A percentile compares a stretch with the other conserved stretches of the same genome.
Conservation (phyloP, 1,139 yeast genomes). For the Yamadazyma triangularis region DNA sequence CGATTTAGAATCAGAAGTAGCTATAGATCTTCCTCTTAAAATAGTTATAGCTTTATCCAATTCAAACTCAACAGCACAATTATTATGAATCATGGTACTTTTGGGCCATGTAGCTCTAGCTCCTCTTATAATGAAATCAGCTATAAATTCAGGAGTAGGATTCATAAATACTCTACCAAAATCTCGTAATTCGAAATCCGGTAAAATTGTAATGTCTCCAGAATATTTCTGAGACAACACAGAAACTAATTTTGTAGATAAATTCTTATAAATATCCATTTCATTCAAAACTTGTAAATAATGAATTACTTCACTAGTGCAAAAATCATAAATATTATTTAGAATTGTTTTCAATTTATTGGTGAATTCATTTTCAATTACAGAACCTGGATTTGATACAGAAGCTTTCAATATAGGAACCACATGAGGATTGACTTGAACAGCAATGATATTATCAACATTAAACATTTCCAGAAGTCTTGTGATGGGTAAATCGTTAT, state of each 20-base stretch:
- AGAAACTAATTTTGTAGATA: conserved; percentile 69
- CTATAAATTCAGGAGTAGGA: conserved; percentile 72
- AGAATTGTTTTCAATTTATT: conserved; percentile 52
- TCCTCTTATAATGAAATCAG: conserved; percentile 73
- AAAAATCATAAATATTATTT: conserved; percentile 55
- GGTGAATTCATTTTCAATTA: conserved; percentile 55
- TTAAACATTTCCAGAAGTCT: conserved; percentile 93
- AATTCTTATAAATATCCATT: conserved; percentile 68
- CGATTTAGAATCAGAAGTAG: conserved; percentile 22
- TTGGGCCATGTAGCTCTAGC: conserved; percentile 95
- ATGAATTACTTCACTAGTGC: conserved; percentile 73
- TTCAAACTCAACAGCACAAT: conserved; percentile 85
- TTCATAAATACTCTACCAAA: conserved; percentile 64
- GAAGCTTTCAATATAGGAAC: conserved; percentile 77
- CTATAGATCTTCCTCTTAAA: conserved; percentile 61
- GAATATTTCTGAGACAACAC: conserved; percentile 81
- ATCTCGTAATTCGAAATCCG: conserved; percentile 60
- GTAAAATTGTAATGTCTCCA: conserved; percentile 90
- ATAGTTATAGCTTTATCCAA: conserved; percentile 71
- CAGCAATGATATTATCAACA: conserved; percentile 93
- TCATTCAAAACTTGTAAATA: conserved; percentile 68
- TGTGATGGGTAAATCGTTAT: conserved; percentile 86
- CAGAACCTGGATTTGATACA: conserved; percentile 67
- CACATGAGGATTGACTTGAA: conserved; percentile 96
- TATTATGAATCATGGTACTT: conserved; percentile 75